Base-by-base conservation (phyloP, 371 early-diverging fungal genomes). In the Mortierella sp. region DNA sequence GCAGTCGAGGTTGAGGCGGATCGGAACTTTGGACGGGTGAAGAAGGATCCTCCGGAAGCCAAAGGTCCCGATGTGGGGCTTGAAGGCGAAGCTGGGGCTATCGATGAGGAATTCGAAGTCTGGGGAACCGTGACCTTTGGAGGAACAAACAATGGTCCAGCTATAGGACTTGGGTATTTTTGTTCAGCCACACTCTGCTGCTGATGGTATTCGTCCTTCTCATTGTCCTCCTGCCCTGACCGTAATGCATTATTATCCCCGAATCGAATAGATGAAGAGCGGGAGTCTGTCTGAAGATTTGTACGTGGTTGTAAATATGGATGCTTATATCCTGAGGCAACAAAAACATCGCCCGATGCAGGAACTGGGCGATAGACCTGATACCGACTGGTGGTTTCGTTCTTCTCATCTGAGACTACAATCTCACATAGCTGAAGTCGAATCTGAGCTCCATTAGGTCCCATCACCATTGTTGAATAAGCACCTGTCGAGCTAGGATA, bases 371-470 rank as follows among this genome's bases (percentile, higher is more conserved):
- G 46, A 48, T 67, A 73, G 32, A 73, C 68, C 32, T 73, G 73
- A 12, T 73, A 73, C n/a, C 73, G 67, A 37, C 48, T 67, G 17
- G 7, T 7, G 1, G 66, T 72, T 50, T 67, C 73, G 28, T 67
- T 53, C 56, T 67, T 73, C 15, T 73, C 73, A 28, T 73, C 73
- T n/a, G 73, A 62, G 12, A 73, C 52, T 0, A 73, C 68, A 63
- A 73, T 73, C 43, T 73, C 73, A 34, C 73, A 73, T 0, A 73
- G 49, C 49, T 73, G 73, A 1, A 73, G 23, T 14, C 63, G 57
- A 2, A 73, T 47, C 51, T 67, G 73, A 0, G 62, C 28, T 9
- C 68, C 73, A 44, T 54, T 62, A 19, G 73, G 73, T 1, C 73
- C 73, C 73, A 73, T 58, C 26, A 67, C 59, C 44, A 73, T 56